A percentile compares a stretch with the other conserved stretches of the same genome.
These are phyloP conservation scores for Ophiocordyceps robertsii DNA, from an alignment of 2,329 filamentous ascomycete species.

Conservation along the genomic window DNA sequence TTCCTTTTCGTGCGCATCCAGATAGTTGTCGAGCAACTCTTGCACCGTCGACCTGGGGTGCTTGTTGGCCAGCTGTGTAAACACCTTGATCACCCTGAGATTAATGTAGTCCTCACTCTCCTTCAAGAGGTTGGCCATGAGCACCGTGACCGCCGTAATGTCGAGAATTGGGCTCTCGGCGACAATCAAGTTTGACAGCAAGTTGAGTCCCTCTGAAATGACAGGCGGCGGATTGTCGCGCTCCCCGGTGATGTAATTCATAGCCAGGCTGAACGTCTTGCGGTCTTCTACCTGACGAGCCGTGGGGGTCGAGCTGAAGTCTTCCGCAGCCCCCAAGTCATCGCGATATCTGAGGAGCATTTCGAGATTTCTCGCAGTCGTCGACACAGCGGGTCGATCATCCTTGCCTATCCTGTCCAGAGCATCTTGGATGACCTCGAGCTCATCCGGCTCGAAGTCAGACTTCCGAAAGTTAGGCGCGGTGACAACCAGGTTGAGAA, in stretches of 20 bases:
- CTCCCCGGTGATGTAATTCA: slow-evolving; percentile 47
- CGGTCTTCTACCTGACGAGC: slow-evolving; percentile 43
- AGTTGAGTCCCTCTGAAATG: slow-evolving; percentile 49
- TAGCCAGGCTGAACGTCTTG: slow-evolving; percentile 46
- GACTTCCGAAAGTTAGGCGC: slow-evolving; percentile 40
- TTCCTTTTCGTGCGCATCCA: slow-evolving; percentile 46
- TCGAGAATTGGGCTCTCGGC: slow-evolving; percentile 46
- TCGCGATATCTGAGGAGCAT: slow-evolving; percentile 43
- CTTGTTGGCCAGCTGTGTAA: slow-evolving; percentile 44
- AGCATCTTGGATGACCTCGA: slow-evolving; percentile 33
- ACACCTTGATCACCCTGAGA: slow-evolving; percentile 50
- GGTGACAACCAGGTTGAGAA: slow-evolving; percentile 47
- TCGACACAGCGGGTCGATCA: slow-evolving; percentile 27
- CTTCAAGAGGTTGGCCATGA: slow-evolving; percentile 49
- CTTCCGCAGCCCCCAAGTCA: slow-evolving; percentile 32
- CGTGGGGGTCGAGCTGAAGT: slow-evolving; percentile 23
- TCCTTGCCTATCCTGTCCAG: slow-evolving; percentile 28
- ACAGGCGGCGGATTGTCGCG: slow-evolving; percentile 51
- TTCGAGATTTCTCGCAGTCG: slow-evolving; percentile 42
- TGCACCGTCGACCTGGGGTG: slow-evolving; percentile 49
- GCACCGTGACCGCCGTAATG: slow-evolving; percentile 48
- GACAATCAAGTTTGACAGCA: slow-evolving; percentile 44
- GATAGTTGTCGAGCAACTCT: slow-evolving; percentile 54
- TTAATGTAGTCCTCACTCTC: slow-evolving; percentile 62
- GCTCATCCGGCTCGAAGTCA: slow-evolving; percentile 24